Percentiles rank a stretch among this genome's conserved stretches.
Conservation (phyloP, 2,329 filamentous ascomycete species). For the Plenodomus lindquistii region DNA sequence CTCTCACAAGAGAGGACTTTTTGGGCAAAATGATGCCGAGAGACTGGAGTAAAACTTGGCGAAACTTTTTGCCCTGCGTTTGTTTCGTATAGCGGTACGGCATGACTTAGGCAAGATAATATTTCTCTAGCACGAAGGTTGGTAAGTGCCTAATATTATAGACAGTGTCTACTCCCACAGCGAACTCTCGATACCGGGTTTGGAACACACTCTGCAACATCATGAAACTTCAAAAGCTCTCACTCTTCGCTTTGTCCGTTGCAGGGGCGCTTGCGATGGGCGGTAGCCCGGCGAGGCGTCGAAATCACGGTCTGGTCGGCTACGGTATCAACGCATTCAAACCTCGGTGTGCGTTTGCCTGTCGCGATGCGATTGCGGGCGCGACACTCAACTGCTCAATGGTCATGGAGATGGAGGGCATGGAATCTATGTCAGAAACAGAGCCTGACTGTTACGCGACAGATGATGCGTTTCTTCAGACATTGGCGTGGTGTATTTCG, state of each 20-base stretch:
- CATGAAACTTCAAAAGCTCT: not conserved
- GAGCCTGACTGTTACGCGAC: conserved; percentile 28
- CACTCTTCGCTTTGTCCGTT: not conserved
- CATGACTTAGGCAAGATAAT: no score
- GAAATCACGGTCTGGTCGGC: not conserved
- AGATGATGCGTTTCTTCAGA: conserved; percentile 31
- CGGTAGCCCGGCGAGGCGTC: not conserved
- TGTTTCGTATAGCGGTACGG: no score
- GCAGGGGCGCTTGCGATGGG: not conserved
- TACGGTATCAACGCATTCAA: conserved; percentile 4
- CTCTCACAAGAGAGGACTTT: no score
- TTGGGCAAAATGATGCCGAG: no score
- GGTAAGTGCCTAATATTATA: no score
- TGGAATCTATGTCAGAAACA: conserved; percentile 11
- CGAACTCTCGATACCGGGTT: no score
- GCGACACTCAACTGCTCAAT: conserved; percentile 19
- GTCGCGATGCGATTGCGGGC: conserved; percentile 15
- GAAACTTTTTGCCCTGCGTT: no score
- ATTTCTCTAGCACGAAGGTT: no score
- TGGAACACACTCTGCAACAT: not conserved
- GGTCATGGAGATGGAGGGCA: conserved; percentile 1
- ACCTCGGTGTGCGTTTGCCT: conserved; percentile 26
- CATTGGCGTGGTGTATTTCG: conserved; percentile 36
- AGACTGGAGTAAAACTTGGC: no score
- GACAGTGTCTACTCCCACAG: no score